These are phyloP conservation scores for Aspergillus quadrilineatus DNA, from an alignment of 2,329 filamentous ascomycete species.

Conservation along the genomic window DNA sequence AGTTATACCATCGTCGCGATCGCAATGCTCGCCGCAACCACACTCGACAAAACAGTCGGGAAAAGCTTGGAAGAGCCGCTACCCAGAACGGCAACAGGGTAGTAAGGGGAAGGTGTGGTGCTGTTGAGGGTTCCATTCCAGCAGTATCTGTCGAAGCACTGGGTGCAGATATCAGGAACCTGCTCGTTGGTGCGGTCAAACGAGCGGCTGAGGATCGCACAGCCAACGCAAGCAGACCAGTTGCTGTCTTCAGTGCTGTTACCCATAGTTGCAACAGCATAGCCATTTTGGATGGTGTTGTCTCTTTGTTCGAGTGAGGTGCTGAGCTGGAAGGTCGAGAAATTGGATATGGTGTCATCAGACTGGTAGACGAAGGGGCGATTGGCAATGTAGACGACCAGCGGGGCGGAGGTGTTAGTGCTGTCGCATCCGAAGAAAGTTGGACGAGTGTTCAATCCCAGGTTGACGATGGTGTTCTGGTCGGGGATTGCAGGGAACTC, in stretches of 20 bases:
- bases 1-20: conserved; percentile 7
- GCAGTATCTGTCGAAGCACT: conserved; percentile 82
- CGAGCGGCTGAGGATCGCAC: conserved; percentile 77
- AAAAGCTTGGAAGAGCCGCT: not conserved
- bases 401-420: conserved; percentile 57
- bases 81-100: conserved; percentile 4
- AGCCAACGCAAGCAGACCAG: conserved; percentile 84
- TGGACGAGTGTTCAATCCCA: conserved; percentile 70
- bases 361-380: conserved; percentile 67
- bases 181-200: conserved; percentile 67
- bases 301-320: conserved; percentile 69
- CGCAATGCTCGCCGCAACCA: conserved; percentile 6
- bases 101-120: conserved; percentile 10
- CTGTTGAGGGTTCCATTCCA: conserved; percentile 75
- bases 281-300: conserved; percentile 81
- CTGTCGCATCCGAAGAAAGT: conserved; percentile 79
- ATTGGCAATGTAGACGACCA: conserved; percentile 88
- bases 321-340: conserved; percentile 69
- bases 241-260: conserved; percentile 71
- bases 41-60: conserved; percentile 2
- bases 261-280: conserved; percentile 75
- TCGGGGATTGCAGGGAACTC: conserved; percentile 72
- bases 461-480: conserved; percentile 73
- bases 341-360: conserved; percentile 59
- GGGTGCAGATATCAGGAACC: conserved; percentile 68